Evolutionary conservation across 306 rosid species (phyloP).

Genomic region (Morella rubra): DNA sequence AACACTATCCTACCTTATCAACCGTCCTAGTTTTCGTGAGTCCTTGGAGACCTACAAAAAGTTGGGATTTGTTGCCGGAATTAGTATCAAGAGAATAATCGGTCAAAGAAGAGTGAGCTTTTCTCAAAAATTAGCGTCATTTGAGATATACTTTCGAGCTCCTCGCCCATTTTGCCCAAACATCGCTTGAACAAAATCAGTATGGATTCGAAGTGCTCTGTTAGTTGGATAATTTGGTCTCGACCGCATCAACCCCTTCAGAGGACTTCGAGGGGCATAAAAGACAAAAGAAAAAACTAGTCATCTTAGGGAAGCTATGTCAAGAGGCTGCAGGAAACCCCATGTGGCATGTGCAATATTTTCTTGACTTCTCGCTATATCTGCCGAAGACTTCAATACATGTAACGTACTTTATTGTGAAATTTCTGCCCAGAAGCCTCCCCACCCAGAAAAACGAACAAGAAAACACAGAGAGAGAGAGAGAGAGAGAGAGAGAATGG

Average conservation of each 20-base stretch:
- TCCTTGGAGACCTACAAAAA: constrained; percentile 36
- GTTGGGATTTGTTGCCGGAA: constrained; percentile 19
- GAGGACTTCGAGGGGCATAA: background rate
- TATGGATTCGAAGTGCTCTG: background rate
- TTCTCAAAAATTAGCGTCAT: constrained; percentile 28
- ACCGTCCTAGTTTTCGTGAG: constrained; percentile 13
- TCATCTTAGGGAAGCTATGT: background rate
- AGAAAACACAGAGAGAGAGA: too few species aligned
- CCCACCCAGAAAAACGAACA: background rate
- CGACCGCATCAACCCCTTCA: background rate
- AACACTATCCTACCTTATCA: background rate
- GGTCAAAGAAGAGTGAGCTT: constrained; percentile 24
- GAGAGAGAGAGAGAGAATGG: too few species aligned
- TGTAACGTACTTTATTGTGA: background rate
- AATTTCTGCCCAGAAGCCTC: background rate
- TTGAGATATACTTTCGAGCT: constrained; percentile 16
- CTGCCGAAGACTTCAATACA: background rate
- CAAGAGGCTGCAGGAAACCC: background rate
- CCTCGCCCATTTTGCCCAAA: too few species aligned
- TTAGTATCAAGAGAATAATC: constrained; percentile 33
- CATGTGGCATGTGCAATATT: background rate
- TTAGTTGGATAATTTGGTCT: background rate
- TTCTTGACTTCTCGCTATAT: background rate
- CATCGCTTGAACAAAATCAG: background rate
- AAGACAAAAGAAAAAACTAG: too few species aligned